Conservation (phyloP, 2,329 filamentous ascomycete species). For the Dactylonectria estremocensis region DNA sequence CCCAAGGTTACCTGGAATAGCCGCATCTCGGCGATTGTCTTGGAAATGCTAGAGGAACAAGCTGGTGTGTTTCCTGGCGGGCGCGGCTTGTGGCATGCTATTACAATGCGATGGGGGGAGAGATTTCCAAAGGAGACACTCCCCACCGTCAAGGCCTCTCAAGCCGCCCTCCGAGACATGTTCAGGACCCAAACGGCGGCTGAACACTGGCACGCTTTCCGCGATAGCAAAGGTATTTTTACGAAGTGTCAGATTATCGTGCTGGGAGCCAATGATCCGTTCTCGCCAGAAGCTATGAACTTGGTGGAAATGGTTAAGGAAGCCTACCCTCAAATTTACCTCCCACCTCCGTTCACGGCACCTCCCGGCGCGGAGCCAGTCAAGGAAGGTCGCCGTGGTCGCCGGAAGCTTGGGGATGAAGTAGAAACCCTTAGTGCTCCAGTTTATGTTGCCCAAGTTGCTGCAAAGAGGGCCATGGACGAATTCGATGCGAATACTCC, state of each 20-base stretch:
- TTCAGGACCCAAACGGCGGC: constrained; percentile 53
- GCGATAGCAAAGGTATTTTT: constrained; percentile 58
- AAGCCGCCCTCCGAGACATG: constrained; percentile 57
- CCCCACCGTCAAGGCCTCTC: constrained; percentile 58
- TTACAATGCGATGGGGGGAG: constrained; percentile 62
- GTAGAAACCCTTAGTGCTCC: constrained; percentile 67
- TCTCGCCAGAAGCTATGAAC: constrained; percentile 57
- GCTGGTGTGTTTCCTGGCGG: constrained; percentile 67
- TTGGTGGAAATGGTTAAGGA: constrained; percentile 65
- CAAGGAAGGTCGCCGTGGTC: constrained; percentile 49
- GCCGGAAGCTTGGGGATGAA: constrained; percentile 58
- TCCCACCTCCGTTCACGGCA: constrained; percentile 45
- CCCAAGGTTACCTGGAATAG: constrained; percentile 34
- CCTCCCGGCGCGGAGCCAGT: constrained; percentile 32
- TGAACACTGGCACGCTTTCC: constrained; percentile 63
- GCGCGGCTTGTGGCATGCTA: constrained; percentile 64
- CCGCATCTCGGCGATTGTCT: constrained; percentile 47
- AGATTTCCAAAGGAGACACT: constrained; percentile 57
- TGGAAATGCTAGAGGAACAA: constrained; percentile 49
- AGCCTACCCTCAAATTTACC: constrained; percentile 57
- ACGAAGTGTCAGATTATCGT: constrained; percentile 63
- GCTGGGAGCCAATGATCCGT: constrained; percentile 59
- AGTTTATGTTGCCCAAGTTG: constrained; percentile 61
- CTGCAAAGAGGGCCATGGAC: constrained; percentile 51
- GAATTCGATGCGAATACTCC: constrained; percentile 39